Base-by-base conservation (phyloP, 768 basidiomycete genomes). In the Leccinum rimulosum region DNA sequence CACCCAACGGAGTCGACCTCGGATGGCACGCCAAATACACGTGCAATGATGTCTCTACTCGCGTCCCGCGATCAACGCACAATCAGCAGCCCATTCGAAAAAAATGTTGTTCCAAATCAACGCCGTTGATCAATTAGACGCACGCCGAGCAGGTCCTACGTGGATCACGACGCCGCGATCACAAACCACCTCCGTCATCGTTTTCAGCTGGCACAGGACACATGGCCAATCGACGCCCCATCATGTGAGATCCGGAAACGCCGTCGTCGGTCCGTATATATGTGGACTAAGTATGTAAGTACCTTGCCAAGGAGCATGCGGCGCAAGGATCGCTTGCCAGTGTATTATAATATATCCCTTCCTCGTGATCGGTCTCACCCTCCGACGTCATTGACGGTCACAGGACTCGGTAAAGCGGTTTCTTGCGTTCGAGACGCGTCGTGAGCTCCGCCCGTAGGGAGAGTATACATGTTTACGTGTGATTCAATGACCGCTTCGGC, bases 391-490 rank as follows among this genome's bases (percentile, higher is more conserved):
- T 66, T 52, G 9, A 56, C 27, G 12, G 54, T 54, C 52, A 64
- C 49, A 36, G 22, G 3, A 31, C 15, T 40, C 52, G 22, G 27
- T 31, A 17, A 57, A 2, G 38, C 33, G 35, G 43, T 54, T 43
- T 43, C 52, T 19, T 36, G 54, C 11, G n/a, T n/a, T 40, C 50
- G 58, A 11, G 58, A 30, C 31, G 52, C 43, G 28, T 45, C 45
- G 12, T 52, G 49, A 17, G 38, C 17, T 28, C n/a, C 47, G 9
- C 50, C 47, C 6, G 43, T n/a, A 15, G 35, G 50, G 28, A 55
- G 25, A 30, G 74, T 68, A 55, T 79, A 79, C 62, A 79, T 61
- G 60, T 69, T 70, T 12, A 73, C 68, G 58, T 79, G 77, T 40
- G 75, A 70, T 43, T 73, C 70, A 9, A 77, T 66, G n/a, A 74